Base-by-base conservation (phyloP, 2,329 filamentous ascomycete genomes). In the Phaeosphaeria sp. region DNA sequence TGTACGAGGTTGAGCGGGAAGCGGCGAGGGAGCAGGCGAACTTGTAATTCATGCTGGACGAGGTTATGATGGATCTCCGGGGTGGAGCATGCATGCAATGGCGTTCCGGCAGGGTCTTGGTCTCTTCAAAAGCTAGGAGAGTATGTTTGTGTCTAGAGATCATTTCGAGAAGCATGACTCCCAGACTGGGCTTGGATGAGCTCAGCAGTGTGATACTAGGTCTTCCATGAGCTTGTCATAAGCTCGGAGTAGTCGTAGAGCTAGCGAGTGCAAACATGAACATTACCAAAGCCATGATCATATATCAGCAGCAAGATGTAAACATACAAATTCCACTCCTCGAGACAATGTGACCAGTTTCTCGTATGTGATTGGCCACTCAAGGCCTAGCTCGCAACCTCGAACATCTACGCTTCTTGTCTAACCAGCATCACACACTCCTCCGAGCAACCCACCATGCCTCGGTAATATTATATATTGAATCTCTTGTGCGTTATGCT, bases 1-100 rank as follows among this genome's bases (percentile, higher is more conserved):
- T 91, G 84, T 99, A 97, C 80, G 95, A 99, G 85, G 95, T 98
- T 61, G 95, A 99, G 88, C 86, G 93, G 80, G 93, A 97, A 56
- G 68, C 67, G 47, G 69, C 63, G 59, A 50, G 53, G 39, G 53
- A 55, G 47, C 81, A 81, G 71, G 70, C 72, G 56, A 75, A 74
- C 63, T 66, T 77, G 69, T 77, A 74, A 71, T 55, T 44, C 53
- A 15, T 63, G 27, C 54, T 51, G 39, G 24, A 50, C 46, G 36
- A 21, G 40, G 61, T 39, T 62, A 64, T 63, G 61, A 65, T 55
- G 53, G 49, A 63, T 64, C 64, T 62, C 56, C 59, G 60, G 65
- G 60, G 57, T 68, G 66, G 65, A 68, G 68, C 67, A 72, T 75
- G 71, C 73, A 76, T 76, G 70, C 63, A 70, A 73, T 57, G 74